These are phyloP conservation scores for Xylaria sp. DNA, from an alignment of 2,329 filamentous ascomycete species.

Conservation along the genomic window DNA sequence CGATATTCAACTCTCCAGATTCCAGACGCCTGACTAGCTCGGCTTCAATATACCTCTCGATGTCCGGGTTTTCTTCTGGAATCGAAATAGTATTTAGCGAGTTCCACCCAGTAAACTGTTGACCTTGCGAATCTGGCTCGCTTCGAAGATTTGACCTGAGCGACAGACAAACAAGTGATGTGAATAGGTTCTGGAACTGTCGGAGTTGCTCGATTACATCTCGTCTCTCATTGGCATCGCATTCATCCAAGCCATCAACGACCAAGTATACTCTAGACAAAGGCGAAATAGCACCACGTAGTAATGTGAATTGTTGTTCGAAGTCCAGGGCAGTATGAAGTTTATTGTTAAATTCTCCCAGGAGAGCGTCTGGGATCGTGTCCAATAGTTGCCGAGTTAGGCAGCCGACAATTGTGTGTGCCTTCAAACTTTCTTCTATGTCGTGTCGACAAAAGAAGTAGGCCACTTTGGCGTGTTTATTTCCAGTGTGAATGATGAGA, in stretches of 20 bases:
- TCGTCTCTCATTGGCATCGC: background rate
- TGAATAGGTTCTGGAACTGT: background rate
- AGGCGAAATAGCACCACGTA: no score
- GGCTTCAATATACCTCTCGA: slow-evolving; percentile 8
- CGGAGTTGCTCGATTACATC: slow-evolving; percentile 1
- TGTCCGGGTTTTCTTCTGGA: slow-evolving; percentile 11
- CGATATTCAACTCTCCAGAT: slow-evolving; percentile 5
- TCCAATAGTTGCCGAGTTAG: slow-evolving; percentile 16
- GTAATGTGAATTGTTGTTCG: background rate
- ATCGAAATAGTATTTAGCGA: slow-evolving; percentile 6
- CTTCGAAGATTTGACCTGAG: background rate
- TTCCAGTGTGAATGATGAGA: slow-evolving; percentile 36
- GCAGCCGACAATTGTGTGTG: slow-evolving; percentile 13
- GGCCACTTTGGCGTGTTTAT: slow-evolving; percentile 26
- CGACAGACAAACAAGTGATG: background rate
- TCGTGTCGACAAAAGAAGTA: slow-evolving; percentile 41
- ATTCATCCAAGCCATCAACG: slow-evolving; percentile 13
- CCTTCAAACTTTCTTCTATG: slow-evolving; percentile 1
- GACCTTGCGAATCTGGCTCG: background rate
- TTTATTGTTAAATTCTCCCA: background rate
- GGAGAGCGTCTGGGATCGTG: background rate
- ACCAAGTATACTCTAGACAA: slow-evolving; percentile 1
- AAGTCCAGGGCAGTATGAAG: background rate
- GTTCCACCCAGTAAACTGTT: no score
- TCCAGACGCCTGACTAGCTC: slow-evolving; percentile 4